These are phyloP conservation scores for Saccharomycopsis amapae DNA, from an alignment of 805 yeast species.

Conservation along the genomic window DNA sequence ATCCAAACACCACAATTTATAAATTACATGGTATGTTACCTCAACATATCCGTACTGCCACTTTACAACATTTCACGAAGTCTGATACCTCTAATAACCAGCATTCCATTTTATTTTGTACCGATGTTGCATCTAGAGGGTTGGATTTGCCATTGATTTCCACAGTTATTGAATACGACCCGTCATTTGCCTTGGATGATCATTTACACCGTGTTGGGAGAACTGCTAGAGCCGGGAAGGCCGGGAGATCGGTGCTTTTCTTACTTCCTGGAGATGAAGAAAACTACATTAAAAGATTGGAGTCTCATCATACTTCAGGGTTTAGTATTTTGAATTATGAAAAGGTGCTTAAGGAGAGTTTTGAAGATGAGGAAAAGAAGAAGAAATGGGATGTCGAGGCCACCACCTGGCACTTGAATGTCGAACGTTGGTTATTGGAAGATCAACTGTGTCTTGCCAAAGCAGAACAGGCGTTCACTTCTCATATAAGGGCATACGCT, in stretches of 20 bases:
- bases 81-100: slow-evolving; percentile 36
- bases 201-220: slow-evolving; percentile 96
- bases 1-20: slow-evolving; percentile 41
- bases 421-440: slow-evolving; percentile 83
- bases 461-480: slow-evolving; percentile 77
- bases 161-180: slow-evolving; percentile 86
- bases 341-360: slow-evolving; percentile 29
- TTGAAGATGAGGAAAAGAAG: slow-evolving; percentile 30
- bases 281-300: slow-evolving; percentile 60
- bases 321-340: slow-evolving; percentile 45
- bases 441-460: slow-evolving; percentile 49
- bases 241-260: slow-evolving; percentile 72
- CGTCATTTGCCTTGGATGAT: slow-evolving; percentile 90
- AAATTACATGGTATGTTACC: slow-evolving; percentile 88
- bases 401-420: slow-evolving; percentile 89
- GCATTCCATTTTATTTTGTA: slow-evolving; percentile 74
- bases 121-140: slow-evolving; percentile 98
- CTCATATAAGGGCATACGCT: slow-evolving; percentile 92
- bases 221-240: slow-evolving; percentile 94
- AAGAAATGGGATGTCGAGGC: slow-evolving; percentile 84
- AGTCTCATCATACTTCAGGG: slow-evolving; percentile 46
- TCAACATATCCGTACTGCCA: slow-evolving; percentile 75
- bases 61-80: slow-evolving; percentile 51
- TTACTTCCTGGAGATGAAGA: slow-evolving; percentile 88
- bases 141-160: slow-evolving; percentile 84